A percentile compares a stretch with the other conserved stretches of the same genome.
These are phyloP conservation scores for Yamadazyma diddensiae DNA, from an alignment of 1,139 yeast genomes.

Conservation along the genomic window DNA sequence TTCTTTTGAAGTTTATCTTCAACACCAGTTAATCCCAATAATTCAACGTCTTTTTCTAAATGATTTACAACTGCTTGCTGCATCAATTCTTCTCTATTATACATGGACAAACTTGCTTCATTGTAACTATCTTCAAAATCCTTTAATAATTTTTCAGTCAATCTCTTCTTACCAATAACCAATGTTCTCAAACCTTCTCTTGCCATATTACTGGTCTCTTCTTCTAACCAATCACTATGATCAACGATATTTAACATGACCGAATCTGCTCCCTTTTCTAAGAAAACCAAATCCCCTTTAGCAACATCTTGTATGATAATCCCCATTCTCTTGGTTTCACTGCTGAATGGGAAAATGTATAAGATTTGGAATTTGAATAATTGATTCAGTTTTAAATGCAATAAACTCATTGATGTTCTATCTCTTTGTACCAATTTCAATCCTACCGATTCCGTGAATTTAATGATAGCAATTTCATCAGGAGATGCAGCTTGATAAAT, in stretches of 20 bases:
- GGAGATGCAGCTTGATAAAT: slow-evolving; percentile 98
- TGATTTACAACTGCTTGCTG: slow-evolving; percentile 63
- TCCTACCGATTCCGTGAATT: slow-evolving; percentile 86
- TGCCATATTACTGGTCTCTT: slow-evolving; percentile 97
- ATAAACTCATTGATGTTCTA: slow-evolving; percentile 65
- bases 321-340: slow-evolving; percentile 97
- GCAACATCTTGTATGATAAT: slow-evolving; percentile 65
- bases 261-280: slow-evolving; percentile 94
- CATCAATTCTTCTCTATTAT: slow-evolving; percentile 72
- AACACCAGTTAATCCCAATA: slow-evolving; percentile 93
- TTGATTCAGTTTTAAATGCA: slow-evolving; percentile 60
- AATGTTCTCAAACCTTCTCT: slow-evolving; percentile 95
- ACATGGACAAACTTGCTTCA: slow-evolving; percentile 76
- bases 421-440: slow-evolving; percentile 77
- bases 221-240: slow-evolving; percentile 93
- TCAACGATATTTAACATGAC: slow-evolving; percentile 88
- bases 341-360: slow-evolving; percentile 88
- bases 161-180: slow-evolving; percentile 80
- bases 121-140: slow-evolving; percentile 64
- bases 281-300: slow-evolving; percentile 74
- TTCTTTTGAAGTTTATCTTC: slow-evolving; percentile 92
- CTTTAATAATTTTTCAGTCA: slow-evolving; percentile 52
- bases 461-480: slow-evolving; percentile 95
- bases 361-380: slow-evolving; percentile 62
- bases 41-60: slow-evolving; percentile 80